Base-by-base conservation (phyloP, 78 protist species). In the Pigoraptor vietnamica region DNA sequence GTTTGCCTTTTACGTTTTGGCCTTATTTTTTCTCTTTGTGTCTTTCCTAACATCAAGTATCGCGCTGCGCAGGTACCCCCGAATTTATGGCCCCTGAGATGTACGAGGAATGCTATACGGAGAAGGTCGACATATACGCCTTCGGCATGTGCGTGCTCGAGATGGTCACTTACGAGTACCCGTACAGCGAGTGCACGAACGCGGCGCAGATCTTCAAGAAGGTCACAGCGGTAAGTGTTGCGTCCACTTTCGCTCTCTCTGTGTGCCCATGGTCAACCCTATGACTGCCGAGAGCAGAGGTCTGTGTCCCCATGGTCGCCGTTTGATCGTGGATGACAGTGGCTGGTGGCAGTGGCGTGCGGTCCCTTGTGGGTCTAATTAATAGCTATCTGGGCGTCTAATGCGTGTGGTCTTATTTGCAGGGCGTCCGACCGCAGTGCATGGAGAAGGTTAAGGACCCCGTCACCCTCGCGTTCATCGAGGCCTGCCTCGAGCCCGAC, bases 51-150 rank as follows among this genome's bases (percentile, higher is more conserved):
- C 24, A 2, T 84, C 36, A 1, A 91, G 36, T 48, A 21, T 6
- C 14, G 6, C 29, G 67, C 14, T 6, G 6, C 67, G 67, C 67
- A 6, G 97, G 98, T 6, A 98, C 99, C 0, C 98, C 99, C 19
- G 98, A 97, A 87, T 98, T 97, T 89, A 97, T 98, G 99, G 98
- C 99, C 29, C 98, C 99, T 0, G 99, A 98, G 90, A 36, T 97
- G 95, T 97, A 94, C 95, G 96, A 93, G 0, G 98, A 97, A 87
- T 23, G 37, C 34, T 98, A 98, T 93, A 90, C 92, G 33, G 93
- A 96, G 87, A 91, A 86, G 81, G 98, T 98, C 25, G 99, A 98
- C 86, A 92, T 98, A 19, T 98, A 96, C 40, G 93, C 98, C 67
- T 97, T 98, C 34, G 99, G 99, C 35, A 95, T 98, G 98, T 95